phyloP scores from a whole-genome alignment of 2,329 filamentous ascomycete genomes.

The Chlorencoelia australis region DNA sequence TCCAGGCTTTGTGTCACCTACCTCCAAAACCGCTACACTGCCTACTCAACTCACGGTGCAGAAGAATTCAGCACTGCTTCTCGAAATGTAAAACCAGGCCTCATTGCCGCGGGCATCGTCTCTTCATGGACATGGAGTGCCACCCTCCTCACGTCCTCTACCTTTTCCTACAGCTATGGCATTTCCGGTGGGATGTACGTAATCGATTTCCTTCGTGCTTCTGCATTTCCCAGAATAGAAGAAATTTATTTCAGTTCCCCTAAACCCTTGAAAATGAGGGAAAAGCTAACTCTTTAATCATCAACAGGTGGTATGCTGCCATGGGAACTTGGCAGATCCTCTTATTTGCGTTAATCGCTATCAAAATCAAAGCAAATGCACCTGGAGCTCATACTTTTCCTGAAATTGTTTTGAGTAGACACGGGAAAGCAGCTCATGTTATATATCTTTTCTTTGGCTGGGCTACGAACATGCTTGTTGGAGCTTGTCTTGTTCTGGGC shows the following conservation, averaged over 20 bases:
- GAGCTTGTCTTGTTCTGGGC: conserved; percentile 30
- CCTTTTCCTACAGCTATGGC: conserved; percentile 33
- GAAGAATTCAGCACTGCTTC: conserved; percentile 25
- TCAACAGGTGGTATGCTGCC: conserved; percentile 35
- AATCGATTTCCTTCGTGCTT: no score
- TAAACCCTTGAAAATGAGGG: no score
- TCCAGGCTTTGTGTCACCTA: conserved; percentile 28
- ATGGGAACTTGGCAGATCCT: conserved; percentile 32
- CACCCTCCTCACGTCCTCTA: conserved; percentile 33
- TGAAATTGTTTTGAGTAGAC: conserved; percentile 31
- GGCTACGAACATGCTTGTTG: conserved; percentile 33
- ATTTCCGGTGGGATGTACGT: conserved; percentile 32
- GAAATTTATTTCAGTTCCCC: no score
- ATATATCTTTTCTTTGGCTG: conserved; percentile 32
- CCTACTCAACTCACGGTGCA: conserved; percentile 30
- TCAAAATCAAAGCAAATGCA: conserved; percentile 33
- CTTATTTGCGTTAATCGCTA: conserved; percentile 32
- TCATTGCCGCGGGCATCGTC: conserved; percentile 24
- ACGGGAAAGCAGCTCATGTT: conserved; percentile 30
- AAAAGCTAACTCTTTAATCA: no score
- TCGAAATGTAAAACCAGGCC: conserved; percentile 12
- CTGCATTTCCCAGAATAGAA: no score
- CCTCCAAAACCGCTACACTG: conserved; percentile 32
- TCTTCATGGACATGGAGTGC: conserved; percentile 40
- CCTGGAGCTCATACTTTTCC: conserved; percentile 34